Percentiles rank a stretch among this genome's conserved stretches.
phyloP scores from a whole-genome alignment of 352 stramenopile species.

The Phytopythium kandeliae region DNA sequence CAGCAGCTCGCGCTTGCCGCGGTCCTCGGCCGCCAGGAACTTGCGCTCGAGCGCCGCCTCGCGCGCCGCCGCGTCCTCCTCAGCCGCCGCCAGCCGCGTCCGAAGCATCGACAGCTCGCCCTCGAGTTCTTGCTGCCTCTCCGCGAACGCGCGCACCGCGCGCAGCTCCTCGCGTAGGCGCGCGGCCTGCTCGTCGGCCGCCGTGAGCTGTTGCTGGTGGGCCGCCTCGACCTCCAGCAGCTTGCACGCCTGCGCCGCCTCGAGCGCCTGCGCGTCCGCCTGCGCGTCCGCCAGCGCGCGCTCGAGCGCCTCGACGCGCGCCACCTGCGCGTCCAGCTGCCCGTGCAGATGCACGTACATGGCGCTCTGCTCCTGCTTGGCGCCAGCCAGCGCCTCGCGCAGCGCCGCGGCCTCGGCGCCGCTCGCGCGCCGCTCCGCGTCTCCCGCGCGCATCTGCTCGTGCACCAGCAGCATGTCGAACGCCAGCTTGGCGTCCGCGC shows the following conservation, averaged over 20 bases:
- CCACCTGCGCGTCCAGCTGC: slow-evolving; percentile 76
- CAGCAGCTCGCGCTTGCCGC: slow-evolving; percentile 70
- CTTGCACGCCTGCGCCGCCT: slow-evolving; percentile 8
- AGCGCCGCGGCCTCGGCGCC: slow-evolving; percentile 47
- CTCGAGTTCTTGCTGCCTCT: slow-evolving; percentile 48
- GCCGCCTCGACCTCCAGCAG: slow-evolving; percentile 4
- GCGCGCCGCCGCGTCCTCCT: slow-evolving; percentile 9
- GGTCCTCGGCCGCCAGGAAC: slow-evolving; percentile 56
- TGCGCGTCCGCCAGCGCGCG: slow-evolving; percentile 13
- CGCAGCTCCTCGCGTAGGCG: slow-evolving; percentile 29
- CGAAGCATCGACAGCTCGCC: slow-evolving; percentile 26
- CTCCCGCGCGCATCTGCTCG: slow-evolving; percentile 33
- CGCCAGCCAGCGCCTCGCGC: slow-evolving; percentile 30
- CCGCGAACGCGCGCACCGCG: slow-evolving; percentile 45
- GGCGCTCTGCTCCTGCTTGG: slow-evolving; percentile 60
- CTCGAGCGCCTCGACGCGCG: slow-evolving; percentile 58
- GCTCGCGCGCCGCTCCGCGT: slow-evolving; percentile 24
- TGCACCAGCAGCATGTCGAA: slow-evolving; percentile 69
- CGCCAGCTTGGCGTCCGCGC: slow-evolving; percentile 47
- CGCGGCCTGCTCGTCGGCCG: slow-evolving; percentile 7
- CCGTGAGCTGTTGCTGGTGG: slow-evolving; percentile 11
- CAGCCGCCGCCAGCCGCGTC: slow-evolving; percentile 17
- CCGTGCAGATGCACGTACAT: slow-evolving; percentile 87
- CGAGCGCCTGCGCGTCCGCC: slow-evolving; percentile 5
- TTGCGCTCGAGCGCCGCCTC: slow-evolving; percentile 48